Evolutionary conservation across 1,284 basidiomycete species (phyloP), one percentile per base, ranked within the genome.

Genomic region (Trichosporon inkin): DNA sequence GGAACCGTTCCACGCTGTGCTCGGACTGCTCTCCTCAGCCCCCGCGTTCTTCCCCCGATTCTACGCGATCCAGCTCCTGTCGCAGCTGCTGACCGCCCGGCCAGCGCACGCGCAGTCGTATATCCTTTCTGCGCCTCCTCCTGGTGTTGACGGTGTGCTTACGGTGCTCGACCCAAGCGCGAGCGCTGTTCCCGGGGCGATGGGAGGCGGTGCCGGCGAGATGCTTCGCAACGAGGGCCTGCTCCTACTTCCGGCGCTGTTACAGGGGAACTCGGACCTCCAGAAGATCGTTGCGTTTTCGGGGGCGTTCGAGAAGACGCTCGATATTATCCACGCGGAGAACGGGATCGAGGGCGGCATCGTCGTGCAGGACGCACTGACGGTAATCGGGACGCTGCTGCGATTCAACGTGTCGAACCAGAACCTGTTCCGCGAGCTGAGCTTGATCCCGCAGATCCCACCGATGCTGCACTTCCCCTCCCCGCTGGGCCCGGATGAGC

Each of bases 251-350:
- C 90, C 95, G 58, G 82, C 86, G 5, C 81, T 99, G 39, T 86
- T 90, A 41, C 85, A 86, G 1, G 88, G 92, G 67, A 98, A 90
- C 70, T 85, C 91, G 35, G 93, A 98, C 74, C 90, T 99, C 53
- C 95, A 98, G 74, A 99, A 98, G 79, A 87, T 98, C 20, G 85
- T 98, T 41, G 93, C 94, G 0, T 99, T 99, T 72, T 93, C 95
- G 68, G 94, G 96, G 32, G 90, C 90, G 0, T 98, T 99, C 72
- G 95, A 99, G 80, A 92, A 89, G 73, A 83, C 98, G 34, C 92
- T 99, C 79, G 88, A 88, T 62, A 92, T 92, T 53, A 84, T 98
- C 63, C 83, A 85, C 7, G 83, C 85, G 61, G 95, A 97, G 78
- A 90, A 92, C 39, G 92, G 96, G 0, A 83, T 95, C 38, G 94